Evolutionary conservation across 129 eudicot species (phyloP), one percentile per base, ranked within the genome.

Genomic region (Escallonia herrerae): DNA sequence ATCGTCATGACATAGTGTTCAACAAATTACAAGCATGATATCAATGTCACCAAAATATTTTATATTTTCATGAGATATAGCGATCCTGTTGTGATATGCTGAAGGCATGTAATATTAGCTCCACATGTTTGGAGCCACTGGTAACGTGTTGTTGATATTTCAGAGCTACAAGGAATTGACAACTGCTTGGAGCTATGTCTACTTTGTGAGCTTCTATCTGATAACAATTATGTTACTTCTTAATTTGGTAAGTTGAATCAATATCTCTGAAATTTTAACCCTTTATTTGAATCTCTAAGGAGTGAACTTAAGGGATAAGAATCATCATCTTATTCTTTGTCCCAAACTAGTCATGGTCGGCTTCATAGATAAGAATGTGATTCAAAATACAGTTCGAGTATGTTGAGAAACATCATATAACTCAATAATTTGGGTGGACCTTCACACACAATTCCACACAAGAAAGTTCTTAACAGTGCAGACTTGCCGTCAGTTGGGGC

Each of bases 121-220:
- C 15, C 15, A 44, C 46, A 45, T 63, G 7, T 5, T 45, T 53
- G 58, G 8, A 61, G 8, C 15, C 15, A 43, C 49, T 43, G 46
- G 39, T 63, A 45, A 63, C 11, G 7, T 2, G 40, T 42, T 6
- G 44, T 15, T 64, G 51, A 56, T 49, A 42, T 83, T 84, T 58
- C 95, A 90, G 97, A 74, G 80, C 69, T 94, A 94, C 80, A 83
- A 42, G 72, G 82, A 52, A 22, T 69, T 94, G 82, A 84, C 95
- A n/a, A 83, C 86, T 60, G 59, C 76, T 45, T 94, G 96, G 96
- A 65, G 77, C 41, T 81, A 80, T 65, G 72, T 62, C 9, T 94
- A 89, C 84, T 94, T 94, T 56, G 40, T 86, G 74, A 94, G 97
- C 90, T 94, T 83, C 89, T 94, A 86, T 85, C 75, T 94, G 42